These are phyloP conservation scores for Eragrostis curvula DNA, from an alignment of 176 grass and related monocot genomes.

Conservation along the genomic window DNA sequence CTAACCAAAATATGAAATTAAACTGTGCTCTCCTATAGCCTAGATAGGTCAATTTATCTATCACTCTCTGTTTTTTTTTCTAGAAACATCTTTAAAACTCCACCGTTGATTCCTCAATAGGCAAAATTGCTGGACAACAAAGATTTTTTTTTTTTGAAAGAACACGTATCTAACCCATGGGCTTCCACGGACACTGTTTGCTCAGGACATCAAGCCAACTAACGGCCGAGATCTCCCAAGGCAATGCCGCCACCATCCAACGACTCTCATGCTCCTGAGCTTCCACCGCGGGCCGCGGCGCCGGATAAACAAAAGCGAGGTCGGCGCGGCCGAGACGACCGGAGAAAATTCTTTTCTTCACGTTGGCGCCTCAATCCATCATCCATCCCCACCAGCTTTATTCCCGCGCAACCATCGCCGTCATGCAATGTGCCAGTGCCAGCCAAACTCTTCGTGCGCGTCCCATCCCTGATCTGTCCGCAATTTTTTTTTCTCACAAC, in stretches of 20 bases:
- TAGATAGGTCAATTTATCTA: too few species aligned
- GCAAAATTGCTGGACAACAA: too few species aligned
- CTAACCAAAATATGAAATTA: too few species aligned
- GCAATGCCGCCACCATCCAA: not conserved
- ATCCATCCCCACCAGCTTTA: conserved; percentile 39
- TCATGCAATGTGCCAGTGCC: not conserved
- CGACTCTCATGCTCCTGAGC: not conserved
- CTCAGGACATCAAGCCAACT: too few species aligned
- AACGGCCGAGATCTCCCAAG: not conserved
- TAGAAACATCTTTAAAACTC: too few species aligned
- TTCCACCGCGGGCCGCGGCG: not conserved
- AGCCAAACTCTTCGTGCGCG: conserved; percentile 21
- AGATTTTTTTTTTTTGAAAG: too few species aligned
- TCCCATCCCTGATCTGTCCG: not conserved
- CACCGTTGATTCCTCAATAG: too few species aligned
- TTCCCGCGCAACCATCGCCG: conserved; percentile 3
- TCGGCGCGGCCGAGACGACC: not conserved
- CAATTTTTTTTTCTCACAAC: not conserved
- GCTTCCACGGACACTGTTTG: too few species aligned
- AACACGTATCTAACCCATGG: too few species aligned
- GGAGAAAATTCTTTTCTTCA: conserved; percentile 50
- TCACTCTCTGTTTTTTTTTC: too few species aligned
- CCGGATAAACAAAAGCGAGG: not conserved
- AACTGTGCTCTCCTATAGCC: too few species aligned
- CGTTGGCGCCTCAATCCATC: not conserved